A percentile compares a stretch with the other conserved stretches of the same genome.
Conservation (phyloP, 305 asterid species). For the Fraxinus velutina region DNA sequence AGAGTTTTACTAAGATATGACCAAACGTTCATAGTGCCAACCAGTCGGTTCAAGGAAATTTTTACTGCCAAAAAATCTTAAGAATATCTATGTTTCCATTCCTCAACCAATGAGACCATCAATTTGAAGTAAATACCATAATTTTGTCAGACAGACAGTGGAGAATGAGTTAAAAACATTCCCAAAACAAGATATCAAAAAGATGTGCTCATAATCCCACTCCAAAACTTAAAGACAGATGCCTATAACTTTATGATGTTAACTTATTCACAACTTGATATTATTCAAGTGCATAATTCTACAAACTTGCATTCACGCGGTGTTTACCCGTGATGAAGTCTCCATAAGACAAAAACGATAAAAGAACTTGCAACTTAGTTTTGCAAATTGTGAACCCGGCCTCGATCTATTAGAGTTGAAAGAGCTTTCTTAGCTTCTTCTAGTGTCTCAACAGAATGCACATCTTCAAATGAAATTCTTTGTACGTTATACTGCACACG, state of each 20-base stretch:
- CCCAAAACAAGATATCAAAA: not conserved
- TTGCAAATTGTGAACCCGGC: not conserved
- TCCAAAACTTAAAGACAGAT: not conserved
- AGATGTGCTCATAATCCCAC: not conserved
- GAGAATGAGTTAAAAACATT: not conserved
- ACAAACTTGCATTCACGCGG: not conserved
- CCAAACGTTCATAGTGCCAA: not conserved
- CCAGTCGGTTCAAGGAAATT: not conserved
- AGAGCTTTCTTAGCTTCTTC: conserved; percentile 4
- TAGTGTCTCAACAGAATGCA: not conserved
- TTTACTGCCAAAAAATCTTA: not conserved
- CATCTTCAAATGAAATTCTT: not conserved
- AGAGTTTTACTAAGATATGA: not conserved
- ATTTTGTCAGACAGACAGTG: not conserved
- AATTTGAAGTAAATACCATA: not conserved
- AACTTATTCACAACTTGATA: not conserved
- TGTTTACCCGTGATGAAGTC: not conserved
- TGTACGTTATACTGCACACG: not conserved
- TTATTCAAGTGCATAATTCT: not conserved
- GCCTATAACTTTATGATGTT: not conserved
- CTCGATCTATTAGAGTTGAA: not conserved
- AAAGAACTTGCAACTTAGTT: not conserved
- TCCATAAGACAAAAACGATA: not conserved
- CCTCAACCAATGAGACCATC: not conserved
- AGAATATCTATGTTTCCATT: not conserved